Base-by-base conservation (phyloP, 371 early-diverging fungal species). In the Actinomucor elegans region DNA sequence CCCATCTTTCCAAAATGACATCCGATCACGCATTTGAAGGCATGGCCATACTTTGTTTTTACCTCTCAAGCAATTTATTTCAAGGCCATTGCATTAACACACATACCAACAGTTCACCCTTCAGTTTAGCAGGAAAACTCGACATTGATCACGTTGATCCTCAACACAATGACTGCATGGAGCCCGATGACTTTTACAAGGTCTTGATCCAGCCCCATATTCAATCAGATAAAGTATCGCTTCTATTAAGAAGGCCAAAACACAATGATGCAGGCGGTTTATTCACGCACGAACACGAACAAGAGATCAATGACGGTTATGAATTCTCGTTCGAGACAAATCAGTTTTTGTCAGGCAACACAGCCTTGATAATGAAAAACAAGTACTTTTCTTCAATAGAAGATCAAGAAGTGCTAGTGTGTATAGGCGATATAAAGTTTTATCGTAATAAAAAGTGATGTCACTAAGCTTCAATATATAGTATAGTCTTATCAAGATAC, bases 91-190 rank as follows among this genome's bases (percentile, higher is more conserved):
- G 54, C 33, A 41, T 58, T 18, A 29, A 42, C 20, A 33, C 10
- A 10, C 5, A 11, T 11, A 34, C 21, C 11, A 43, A 52, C n/a
- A 24, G 35, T 5, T 52, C 52, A 10, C 52, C 56, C 12, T 47
- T 36, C 18, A 46, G 52, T 29, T 28, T 64, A 12, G 55, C 46
- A 29, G 64, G 64, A 1, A 44, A 41, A 26, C 17, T 24, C n/a
- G 43, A 40, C 24, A 12, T 40, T 2, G 43, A 64, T 46, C 42
- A 55, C 20, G 31, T 14, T 1, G 64, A 64, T 48, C 59, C 59
- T 1, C 6, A 51, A 10, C 59, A 59, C 14, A 50, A 64, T 48
- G 64, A 59, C 23, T 64, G 64, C 27, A 59, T 59, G 64, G 59
- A 59, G 8, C 52, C 52, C 10, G 48, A 55, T 37, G 55, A 58